Evolutionary conservation across 164 flowering plant genomes (phyloP), one percentile per base, ranked within the genome.

Genomic region (Santalum album): DNA sequence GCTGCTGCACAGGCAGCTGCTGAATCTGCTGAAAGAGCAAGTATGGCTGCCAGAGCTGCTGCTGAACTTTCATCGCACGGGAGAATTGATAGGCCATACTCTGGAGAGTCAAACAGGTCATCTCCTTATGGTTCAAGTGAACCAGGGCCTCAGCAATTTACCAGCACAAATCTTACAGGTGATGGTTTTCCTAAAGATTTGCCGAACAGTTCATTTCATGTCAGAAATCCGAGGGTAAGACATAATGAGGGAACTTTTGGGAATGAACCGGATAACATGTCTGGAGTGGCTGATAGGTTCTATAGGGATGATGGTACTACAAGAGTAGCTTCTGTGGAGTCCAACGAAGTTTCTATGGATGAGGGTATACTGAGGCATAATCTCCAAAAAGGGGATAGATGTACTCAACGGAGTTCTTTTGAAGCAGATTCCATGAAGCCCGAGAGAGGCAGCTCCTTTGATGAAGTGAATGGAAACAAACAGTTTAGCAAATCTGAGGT

Each of bases 1-100:
- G 67, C 87, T 64, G 99, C 97, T 54, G 99, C 96, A 47, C 90
- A 80, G 59, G 97, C 95, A 52, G 99, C 99, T 63, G 99, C 99
- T 24, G 99, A 87, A 75, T 77, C 97, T 59, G 99, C 99, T 32
- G 99, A 90, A 70, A 66, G 68, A 50, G 99, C 97, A 56, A 90
- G 95, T 65, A 69, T 85, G 57, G 99, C 99, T 72, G 97, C 97
- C 42, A 75, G 90, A 25, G 51, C 51, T 15, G 51, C 51, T 23
- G 51, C 51, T 3, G 51, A 49, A 25, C 51, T 49, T 25, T 49
- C 51, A 12, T 3, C 51, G 1, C 51, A 14, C 23, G 51, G 27
- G 15, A 25, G 32, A 17, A 18, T 42, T 0, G 7, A 1, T 5
- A 42, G 21, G 21, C 45, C 17, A 42, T 42, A 42, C n/a, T n/a